Evolutionary conservation across 78 protist genomes (phyloP).

Genomic region (Protostelium mycophagum): DNA sequence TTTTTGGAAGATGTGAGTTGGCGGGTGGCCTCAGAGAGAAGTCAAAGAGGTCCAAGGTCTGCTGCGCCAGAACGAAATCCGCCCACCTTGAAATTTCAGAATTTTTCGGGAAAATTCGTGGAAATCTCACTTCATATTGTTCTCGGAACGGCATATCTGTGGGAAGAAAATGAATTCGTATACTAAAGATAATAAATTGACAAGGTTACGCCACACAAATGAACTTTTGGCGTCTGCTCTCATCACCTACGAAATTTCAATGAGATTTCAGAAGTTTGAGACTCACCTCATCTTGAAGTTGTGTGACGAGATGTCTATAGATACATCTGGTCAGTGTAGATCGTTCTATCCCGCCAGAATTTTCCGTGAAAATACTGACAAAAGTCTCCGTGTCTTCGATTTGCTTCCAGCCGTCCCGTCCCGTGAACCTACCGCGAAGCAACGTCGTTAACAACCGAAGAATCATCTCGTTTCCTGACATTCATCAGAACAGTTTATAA

Average conservation of each 20-base stretch:
- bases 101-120: no score
- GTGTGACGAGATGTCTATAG: not conserved
- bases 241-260: not conserved
- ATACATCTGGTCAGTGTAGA: not conserved
- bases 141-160: not conserved
- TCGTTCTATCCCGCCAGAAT: not conserved
- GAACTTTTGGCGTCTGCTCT: not conserved
- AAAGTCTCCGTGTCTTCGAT: conserved; percentile 59
- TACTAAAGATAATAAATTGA: not conserved
- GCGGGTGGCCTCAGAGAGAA: not conserved
- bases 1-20: not conserved
- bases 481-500: not conserved
- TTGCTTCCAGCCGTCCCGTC: conserved; percentile 45
- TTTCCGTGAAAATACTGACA: not conserved
- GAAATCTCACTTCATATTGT: no score
- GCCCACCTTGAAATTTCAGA: no score
- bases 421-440: conserved; percentile 20
- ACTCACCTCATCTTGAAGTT: not conserved
- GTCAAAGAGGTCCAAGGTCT: not conserved
- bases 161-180: not conserved
- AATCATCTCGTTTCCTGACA: not conserved
- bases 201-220: not conserved
- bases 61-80: not conserved
- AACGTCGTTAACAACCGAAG: conserved; percentile 7
- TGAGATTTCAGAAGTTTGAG: not conserved